Evolutionary conservation across 176 grass and related monocot genomes (phyloP), one percentile per base, ranked within the genome.

Genomic region (Pharus latifolius): DNA sequence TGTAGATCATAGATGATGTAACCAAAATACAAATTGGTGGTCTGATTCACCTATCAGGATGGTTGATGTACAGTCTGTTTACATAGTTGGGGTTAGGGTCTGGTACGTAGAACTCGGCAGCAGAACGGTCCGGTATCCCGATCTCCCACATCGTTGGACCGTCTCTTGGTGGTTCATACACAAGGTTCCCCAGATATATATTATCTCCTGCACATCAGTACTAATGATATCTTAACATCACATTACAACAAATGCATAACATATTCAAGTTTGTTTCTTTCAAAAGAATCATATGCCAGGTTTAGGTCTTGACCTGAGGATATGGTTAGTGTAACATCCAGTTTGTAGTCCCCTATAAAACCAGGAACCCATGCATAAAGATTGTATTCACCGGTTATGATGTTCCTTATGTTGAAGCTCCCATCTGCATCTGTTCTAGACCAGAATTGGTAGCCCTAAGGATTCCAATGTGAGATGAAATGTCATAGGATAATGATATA

Each of bases 381-480:
- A 63, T 86, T 86, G 49, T 96, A 96, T 14, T 76, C 58, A 26
- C 92, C 85, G 24, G 84, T 63, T 70, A 79, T 56, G 15, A 91
- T 79, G 75, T 96, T 96, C 12, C 73, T 74, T 72, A 96, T 88
- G 65, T 40, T 78, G 63, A 96, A 96, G 69, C 87, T 88, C 15
- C 92, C 88, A 53, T 81, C 67, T 44, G 25, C 56, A 41, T 96
- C 79, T 65, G 93, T 83, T 87, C 42, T 85, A 43, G 57, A 88
- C 88, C 93, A 96, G 68, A 96, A 96, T 82, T 96, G 88, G 44
- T 92, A 96, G 55, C 88, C 92, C 93, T 96, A 42, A 0, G 11
- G 32, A 76, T 50, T 10, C 2, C 34, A 71, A 30, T 66, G 34
- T 23, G 3, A 60, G 63, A 49, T 64, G 6, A 65, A 60, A 58